Conservation (phyloP, 2,329 filamentous ascomycete species). For the Rosellinia necatrix region DNA sequence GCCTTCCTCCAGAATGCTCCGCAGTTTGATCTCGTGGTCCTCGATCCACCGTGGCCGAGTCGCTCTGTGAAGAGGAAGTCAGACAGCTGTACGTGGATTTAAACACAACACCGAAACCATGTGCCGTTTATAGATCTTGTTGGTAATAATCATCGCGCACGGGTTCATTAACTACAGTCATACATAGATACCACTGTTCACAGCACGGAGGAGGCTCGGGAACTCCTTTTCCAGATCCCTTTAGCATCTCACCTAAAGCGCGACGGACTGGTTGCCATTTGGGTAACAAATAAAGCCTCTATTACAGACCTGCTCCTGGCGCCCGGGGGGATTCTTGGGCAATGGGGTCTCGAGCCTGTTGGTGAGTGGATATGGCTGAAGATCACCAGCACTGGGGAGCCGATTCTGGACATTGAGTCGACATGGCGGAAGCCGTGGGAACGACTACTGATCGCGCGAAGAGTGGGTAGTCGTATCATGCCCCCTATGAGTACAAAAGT, state of each 20-base stretch:
- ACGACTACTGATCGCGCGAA: slow-evolving; percentile 66
- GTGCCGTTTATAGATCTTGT: neutral
- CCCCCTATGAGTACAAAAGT: slow-evolving; percentile 55
- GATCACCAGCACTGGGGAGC: slow-evolving; percentile 66
- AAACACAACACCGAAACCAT: no score
- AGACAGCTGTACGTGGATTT: slow-evolving; percentile 47
- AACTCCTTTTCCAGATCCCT: slow-evolving; percentile 60
- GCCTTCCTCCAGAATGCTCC: slow-evolving; percentile 51
- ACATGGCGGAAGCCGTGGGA: slow-evolving; percentile 79
- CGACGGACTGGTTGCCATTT: slow-evolving; percentile 68
- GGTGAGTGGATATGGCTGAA: slow-evolving; percentile 84
- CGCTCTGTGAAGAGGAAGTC: slow-evolving; percentile 68
- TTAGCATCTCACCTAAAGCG: slow-evolving; percentile 57
- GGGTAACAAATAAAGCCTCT: slow-evolving; percentile 76
- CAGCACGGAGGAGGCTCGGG: slow-evolving; percentile 51
- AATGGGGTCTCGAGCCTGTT: slow-evolving; percentile 67
- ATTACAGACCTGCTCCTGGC: slow-evolving; percentile 59
- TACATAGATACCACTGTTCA: slow-evolving; percentile 45
- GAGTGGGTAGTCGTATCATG: slow-evolving; percentile 40
- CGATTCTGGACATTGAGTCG: slow-evolving; percentile 64
- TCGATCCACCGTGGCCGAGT: slow-evolving; percentile 85
- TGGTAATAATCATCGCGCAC: neutral
- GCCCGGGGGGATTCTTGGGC: slow-evolving; percentile 65
- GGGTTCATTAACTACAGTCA: neutral
- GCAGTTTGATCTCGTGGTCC: slow-evolving; percentile 68